Conservation (phyloP, 164 flowering plant genomes). For the Piper betle region DNA sequence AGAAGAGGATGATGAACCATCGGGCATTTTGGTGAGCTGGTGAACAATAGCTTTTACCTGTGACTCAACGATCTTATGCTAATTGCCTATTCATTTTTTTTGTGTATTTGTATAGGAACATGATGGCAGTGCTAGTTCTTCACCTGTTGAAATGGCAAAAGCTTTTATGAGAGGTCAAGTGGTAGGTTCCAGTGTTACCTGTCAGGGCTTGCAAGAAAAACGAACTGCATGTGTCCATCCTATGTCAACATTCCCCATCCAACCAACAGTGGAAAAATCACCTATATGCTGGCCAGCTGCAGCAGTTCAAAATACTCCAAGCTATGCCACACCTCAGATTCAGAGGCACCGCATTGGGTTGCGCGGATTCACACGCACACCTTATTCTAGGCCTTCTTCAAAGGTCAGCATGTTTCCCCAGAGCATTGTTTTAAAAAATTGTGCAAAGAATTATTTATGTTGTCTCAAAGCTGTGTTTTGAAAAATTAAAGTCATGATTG, state of each 20-base stretch:
- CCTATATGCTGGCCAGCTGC: conserved; percentile 85
- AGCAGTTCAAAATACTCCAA: conserved; percentile 34
- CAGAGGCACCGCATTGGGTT: conserved; percentile 47
- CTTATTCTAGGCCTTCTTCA: conserved; percentile 48
- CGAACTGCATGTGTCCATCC: conserved; percentile 13
- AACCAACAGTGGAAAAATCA: conserved; percentile 36
- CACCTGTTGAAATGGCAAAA: conserved; percentile 86
- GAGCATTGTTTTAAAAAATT: background rate
- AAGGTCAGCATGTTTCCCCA: conserved; percentile 24
- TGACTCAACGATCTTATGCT: background rate
- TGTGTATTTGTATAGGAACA: conserved; percentile 20
- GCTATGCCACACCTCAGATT: conserved; percentile 51
- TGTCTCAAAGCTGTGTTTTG: too few species aligned
- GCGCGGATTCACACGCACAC: conserved; percentile 58
- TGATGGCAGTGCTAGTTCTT: conserved; percentile 54
- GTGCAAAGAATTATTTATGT: background rate
- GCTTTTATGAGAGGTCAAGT: conserved; percentile 65
- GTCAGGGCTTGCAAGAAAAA: conserved; percentile 26
- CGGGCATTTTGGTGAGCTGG: conserved; percentile 24
- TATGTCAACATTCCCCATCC: conserved; percentile 18
- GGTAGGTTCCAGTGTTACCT: conserved; percentile 24
- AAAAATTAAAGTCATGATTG: too few species aligned
- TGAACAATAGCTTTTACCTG: background rate
- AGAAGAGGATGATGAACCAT: conserved; percentile 15
- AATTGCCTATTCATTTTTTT: background rate